Percentiles rank a stretch among this genome's conserved stretches.
Conservation (phyloP, 1,284 basidiomycete genomes). For the Tilletia horrida region DNA sequence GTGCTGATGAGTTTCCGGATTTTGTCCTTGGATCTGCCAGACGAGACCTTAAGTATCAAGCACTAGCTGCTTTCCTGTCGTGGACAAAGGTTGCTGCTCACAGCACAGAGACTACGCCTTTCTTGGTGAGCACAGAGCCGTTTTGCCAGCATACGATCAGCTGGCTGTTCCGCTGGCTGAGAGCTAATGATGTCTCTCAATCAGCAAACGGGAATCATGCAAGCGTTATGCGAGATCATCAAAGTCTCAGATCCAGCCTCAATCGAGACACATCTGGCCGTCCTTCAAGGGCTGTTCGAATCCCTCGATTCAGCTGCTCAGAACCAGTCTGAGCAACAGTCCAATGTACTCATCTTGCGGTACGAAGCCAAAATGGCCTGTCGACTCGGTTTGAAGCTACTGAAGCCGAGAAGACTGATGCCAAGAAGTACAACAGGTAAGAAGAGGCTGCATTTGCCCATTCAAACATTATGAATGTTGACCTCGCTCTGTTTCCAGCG, state of each 20-base stretch:
- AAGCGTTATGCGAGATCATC: conserved; percentile 70
- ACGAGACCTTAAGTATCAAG: conserved; percentile 7
- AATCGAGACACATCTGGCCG: conserved; percentile 26
- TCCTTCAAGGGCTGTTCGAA: conserved; percentile 30
- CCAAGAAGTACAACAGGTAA: neutral
- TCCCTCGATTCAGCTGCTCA: conserved; percentile 34
- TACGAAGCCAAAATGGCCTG: conserved; percentile 48
- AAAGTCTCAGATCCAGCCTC: conserved; percentile 60
- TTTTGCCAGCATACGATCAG: too few species aligned
- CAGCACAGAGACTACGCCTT: neutral
- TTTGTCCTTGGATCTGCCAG: conserved; percentile 19
- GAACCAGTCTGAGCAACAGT: neutral
- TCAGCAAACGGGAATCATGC: conserved; percentile 69
- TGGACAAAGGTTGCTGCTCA: conserved; percentile 55
- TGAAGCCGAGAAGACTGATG: conserved; percentile 29
- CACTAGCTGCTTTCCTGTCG: conserved; percentile 16
- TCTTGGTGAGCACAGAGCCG: conserved; percentile 12
- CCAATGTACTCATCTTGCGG: conserved; percentile 38
- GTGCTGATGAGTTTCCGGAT: conserved; percentile 47
- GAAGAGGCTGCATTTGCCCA: too few species aligned
- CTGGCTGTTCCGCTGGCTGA: too few species aligned
- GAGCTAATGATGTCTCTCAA: too few species aligned
- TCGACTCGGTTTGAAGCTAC: conserved; percentile 43
- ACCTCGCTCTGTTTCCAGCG: neutral
- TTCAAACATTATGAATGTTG: too few species aligned